Percentiles rank a stretch among this genome's conserved stretches.
Evolutionary conservation across 2,329 filamentous ascomycete genomes (phyloP).

Genomic region (Paecilomyces fulvus): DNA sequence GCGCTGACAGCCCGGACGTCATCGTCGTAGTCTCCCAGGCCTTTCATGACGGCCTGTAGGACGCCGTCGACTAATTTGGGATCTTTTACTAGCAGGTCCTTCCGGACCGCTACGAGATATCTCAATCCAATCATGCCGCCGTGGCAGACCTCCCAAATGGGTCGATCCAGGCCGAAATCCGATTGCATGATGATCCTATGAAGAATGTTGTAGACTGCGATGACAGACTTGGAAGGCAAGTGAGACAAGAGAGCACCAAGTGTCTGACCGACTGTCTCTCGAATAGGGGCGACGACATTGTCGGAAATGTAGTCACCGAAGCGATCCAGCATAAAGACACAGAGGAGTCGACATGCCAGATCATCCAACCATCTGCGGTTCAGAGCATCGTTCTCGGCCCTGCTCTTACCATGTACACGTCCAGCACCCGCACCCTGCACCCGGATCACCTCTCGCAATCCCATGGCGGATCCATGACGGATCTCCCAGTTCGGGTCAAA

Average conservation of each 20-base stretch:
- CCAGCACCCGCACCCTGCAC: conserved; percentile 89
- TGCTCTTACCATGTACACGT: conserved; percentile 60
- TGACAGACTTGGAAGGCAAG: conserved; percentile 68
- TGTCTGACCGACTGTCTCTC: conserved; percentile 91
- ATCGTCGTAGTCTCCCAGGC: conserved; percentile 81
- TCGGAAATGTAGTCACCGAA: conserved; percentile 98
- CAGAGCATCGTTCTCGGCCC: conserved; percentile 64
- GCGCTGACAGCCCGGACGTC: conserved; percentile 96
- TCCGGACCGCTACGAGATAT: conserved; percentile 90
- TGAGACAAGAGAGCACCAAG: conserved; percentile 83
- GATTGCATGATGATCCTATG: conserved; percentile 88
- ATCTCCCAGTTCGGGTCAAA: conserved; percentile 95
- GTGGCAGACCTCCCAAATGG: conserved; percentile 91
- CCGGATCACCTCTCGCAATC: conserved; percentile 78
- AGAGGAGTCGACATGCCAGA: conserved; percentile 86
- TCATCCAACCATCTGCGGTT: conserved; percentile 90
- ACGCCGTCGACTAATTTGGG: conserved; percentile 85
- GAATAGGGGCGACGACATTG: conserved; percentile 90
- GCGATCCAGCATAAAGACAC: conserved; percentile 92
- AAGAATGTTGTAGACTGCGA: conserved; percentile 74
- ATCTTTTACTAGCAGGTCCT: conserved; percentile 80
- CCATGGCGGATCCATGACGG: conserved; percentile 92
- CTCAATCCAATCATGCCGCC: conserved; percentile 95
- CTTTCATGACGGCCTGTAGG: conserved; percentile 87
- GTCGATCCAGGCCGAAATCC: conserved; percentile 62